Percentiles rank a stretch among this genome's conserved stretches.
Conservation (phyloP, 805 yeast genomes). For the Yarrowia porcina region DNA sequence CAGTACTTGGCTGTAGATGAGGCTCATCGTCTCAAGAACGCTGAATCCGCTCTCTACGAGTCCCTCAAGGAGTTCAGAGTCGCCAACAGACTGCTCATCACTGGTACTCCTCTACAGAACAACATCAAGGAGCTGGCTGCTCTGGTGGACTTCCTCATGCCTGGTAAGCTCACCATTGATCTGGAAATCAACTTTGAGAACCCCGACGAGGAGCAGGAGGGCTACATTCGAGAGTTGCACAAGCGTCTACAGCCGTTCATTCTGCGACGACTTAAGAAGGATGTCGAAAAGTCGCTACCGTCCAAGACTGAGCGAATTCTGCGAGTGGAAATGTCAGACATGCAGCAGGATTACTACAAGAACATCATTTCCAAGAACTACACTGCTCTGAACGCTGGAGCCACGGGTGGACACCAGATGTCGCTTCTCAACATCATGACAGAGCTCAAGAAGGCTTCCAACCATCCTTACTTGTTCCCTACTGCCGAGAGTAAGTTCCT, state of each 20-base stretch:
- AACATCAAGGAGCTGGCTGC: conserved; percentile 95
- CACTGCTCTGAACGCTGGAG: conserved; percentile 83
- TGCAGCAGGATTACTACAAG: conserved; percentile 92
- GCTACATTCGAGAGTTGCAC: conserved; percentile 82
- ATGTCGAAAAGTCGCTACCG: conserved; percentile 95
- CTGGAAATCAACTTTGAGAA: conserved; percentile 94
- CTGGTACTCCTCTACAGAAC: conserved; percentile 98
- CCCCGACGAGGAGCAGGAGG: conserved; percentile 83
- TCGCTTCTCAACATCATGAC: conserved; percentile 89
- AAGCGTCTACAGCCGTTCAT: conserved; percentile 85
- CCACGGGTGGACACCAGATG: conserved; percentile 69
- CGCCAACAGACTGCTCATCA: conserved; percentile 79
- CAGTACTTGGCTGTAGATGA: conserved; percentile 97
- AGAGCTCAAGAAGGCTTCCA: conserved; percentile 93
- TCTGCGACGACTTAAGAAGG: conserved; percentile 88
- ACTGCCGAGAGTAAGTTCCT: conserved; percentile 82
- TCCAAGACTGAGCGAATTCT: conserved; percentile 93
- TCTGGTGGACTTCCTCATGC: conserved; percentile 90
- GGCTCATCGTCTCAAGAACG: conserved; percentile 93
- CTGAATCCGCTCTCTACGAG: conserved; percentile 90
- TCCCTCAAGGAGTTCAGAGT: conserved; percentile 78
- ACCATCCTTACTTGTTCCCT: conserved; percentile 94
- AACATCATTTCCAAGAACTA: conserved; percentile 91
- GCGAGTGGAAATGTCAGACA: conserved; percentile 90
- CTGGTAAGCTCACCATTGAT: conserved; percentile 84